Evolutionary conservation across 2,329 filamentous ascomycete genomes (phyloP), one percentile per base, ranked within the genome.

Genomic region (Blastomyces emzantsi): DNA sequence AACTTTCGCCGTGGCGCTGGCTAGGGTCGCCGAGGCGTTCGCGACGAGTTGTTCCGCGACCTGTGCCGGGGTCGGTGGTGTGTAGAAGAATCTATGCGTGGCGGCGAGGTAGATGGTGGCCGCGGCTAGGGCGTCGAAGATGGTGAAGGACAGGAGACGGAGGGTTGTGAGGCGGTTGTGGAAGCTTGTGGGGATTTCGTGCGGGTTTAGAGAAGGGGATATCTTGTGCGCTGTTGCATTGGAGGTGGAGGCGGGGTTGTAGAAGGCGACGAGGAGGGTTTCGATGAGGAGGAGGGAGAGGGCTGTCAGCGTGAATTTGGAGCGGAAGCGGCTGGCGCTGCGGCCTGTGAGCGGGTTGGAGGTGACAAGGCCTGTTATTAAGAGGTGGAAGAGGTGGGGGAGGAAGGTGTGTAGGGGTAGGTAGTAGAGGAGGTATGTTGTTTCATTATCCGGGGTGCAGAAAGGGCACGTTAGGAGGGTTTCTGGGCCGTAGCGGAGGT

Each of bases 341-440:
- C 78, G 76, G 28, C 89, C 89, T 0, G 85, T 83, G 60, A 93
- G 72, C 0, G 85, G 73, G 1, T 83, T 79, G 0, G 89, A 91
- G 0, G 93, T 97, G 0, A 85, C 86, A 55, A 90, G 70, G 4
- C 90, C 90, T 22, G 96, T 76, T 57, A 87, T 75, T 62, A 85
- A 76, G 60, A 96, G 82, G 77, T 97, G 94, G 58, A 87, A 72
- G 9, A 97, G 78, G 76, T 99, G 93, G n/a, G 90, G 88, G 17
- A 85, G 80, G 1, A 92, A 70, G 8, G 96, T 78, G 33, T 85
- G 81, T 64, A 73, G 72, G 0, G 93, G 90, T 0, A 95, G 76
- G 17, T 89, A 87, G 77, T 96, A 97, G 73, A 90, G 83, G 59
- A 96, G 82, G 78, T 92, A 97, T 52, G 83, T 85, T 47, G 79